Evolutionary conservation across 163 green algal species (phyloP).

Genomic region (Scenedesmus sp.): DNA sequence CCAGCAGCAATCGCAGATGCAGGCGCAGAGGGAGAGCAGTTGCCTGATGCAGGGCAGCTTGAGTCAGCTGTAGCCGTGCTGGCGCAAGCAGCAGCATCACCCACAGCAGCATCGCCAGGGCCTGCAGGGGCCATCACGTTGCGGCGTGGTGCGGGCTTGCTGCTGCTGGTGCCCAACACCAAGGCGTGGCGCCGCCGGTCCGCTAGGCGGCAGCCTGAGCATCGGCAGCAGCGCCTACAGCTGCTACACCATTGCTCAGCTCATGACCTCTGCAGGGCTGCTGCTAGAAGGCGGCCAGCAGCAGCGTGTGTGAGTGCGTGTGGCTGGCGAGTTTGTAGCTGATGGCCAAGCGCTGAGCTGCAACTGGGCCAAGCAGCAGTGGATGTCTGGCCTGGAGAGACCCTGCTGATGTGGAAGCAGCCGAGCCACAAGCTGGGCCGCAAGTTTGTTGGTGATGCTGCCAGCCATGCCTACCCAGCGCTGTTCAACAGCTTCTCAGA

Average conservation of each 20-base stretch:
- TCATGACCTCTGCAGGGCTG: not conserved
- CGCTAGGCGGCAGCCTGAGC: not conserved
- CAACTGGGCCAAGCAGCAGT: not conserved
- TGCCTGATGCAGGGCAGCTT: too few species aligned
- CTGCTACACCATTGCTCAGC: not conserved
- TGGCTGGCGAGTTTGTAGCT: too few species aligned
- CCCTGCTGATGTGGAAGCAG: not conserved
- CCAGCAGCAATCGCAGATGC: too few species aligned
- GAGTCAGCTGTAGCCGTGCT: too few species aligned
- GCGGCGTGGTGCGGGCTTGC: too few species aligned
- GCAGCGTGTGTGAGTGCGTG: too few species aligned
- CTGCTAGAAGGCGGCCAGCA: not conserved
- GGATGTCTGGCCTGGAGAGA: not conserved
- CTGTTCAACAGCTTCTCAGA: not conserved
- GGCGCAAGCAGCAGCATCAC: too few species aligned
- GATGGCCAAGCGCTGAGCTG: too few species aligned
- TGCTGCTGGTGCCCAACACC: not conserved
- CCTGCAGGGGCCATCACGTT: too few species aligned
- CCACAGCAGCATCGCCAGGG: too few species aligned
- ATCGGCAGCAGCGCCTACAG: not conserved
- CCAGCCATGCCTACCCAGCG: not conserved
- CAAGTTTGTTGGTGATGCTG: not conserved
- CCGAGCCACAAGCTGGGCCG: too few species aligned
- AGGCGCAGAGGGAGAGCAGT: too few species aligned
- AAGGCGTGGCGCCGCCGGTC: not conserved